Conservation (phyloP, 169 alveolate species). For the Cardiosporidium cionae region DNA sequence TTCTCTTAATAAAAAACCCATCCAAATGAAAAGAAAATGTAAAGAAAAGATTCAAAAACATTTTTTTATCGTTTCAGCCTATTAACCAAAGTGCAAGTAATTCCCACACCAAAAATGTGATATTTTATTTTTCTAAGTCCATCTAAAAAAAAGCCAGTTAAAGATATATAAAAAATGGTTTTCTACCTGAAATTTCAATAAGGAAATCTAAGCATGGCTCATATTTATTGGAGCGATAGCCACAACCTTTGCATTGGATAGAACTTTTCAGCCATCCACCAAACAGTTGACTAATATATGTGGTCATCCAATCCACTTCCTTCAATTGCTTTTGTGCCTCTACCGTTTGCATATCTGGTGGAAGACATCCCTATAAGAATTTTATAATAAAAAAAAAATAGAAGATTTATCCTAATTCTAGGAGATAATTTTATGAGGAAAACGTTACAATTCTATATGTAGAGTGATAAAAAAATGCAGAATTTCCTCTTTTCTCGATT, state of each 20-base stretch:
- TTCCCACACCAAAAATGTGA: no score
- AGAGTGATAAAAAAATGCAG: no score
- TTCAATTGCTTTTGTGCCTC: constrained; percentile 24
- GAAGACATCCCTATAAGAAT: constrained; percentile 9
- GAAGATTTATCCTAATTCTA: no score
- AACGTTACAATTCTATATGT: no score
- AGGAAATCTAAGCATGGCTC: constrained; percentile 49
- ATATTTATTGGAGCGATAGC: constrained; percentile 30
- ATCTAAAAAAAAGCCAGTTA: background rate
- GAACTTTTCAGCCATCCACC: constrained; percentile 50
- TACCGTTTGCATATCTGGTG: background rate
- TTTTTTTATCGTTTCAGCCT: background rate
- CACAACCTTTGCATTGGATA: constrained; percentile 35
- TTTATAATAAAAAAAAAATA: no score
- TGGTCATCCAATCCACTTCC: constrained; percentile 41
- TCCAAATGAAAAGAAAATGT: background rate
- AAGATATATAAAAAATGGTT: background rate
- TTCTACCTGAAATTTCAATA: constrained; percentile 35
- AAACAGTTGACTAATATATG: constrained; percentile 44
- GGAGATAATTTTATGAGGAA: no score
- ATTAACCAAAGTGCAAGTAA: background rate
- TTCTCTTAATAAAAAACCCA: background rate
- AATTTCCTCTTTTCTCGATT: no score
- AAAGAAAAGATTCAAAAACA: background rate
- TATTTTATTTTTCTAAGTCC: no score